Evolutionary conservation across 345 rosid genomes (phyloP).

Genomic region (Carallia pectinifolia): DNA sequence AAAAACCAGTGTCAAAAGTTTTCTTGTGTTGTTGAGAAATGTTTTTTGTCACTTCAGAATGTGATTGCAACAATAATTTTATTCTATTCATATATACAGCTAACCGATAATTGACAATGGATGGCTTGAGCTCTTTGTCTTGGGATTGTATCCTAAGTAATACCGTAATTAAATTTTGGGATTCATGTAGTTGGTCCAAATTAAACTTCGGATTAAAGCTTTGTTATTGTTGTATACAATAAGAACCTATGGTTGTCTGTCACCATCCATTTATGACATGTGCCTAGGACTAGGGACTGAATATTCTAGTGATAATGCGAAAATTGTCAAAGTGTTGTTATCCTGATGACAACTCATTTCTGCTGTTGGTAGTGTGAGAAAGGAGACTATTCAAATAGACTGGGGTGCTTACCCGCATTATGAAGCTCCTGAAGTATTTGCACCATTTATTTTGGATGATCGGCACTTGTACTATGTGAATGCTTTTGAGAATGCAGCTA

Average conservation of each 20-base stretch:
- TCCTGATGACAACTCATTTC: constrained; percentile 13
- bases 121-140: too few relatives aligned
- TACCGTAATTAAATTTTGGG: too few relatives aligned
- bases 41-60: neutral
- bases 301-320: neutral
- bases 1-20: neutral
- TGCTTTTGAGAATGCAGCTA: constrained; percentile 91
- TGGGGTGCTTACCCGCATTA: constrained; percentile 99
- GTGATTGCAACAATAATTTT: neutral
- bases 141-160: too few relatives aligned
- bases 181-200: too few relatives aligned
- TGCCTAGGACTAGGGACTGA: neutral
- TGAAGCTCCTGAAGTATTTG: constrained; percentile 78
- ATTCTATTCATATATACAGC: too few relatives aligned
- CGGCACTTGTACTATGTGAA: constrained; percentile 76
- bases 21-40: neutral
- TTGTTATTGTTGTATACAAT: too few relatives aligned
- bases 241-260: neutral
- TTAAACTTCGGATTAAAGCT: too few relatives aligned
- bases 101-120: too few relatives aligned
- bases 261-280: neutral
- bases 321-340: neutral
- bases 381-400: constrained; percentile 62
- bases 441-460: constrained; percentile 80
- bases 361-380: constrained; percentile 45